These are phyloP conservation scores for Phytophthora nicotianae DNA, from an alignment of 352 stramenopile species.

Conservation along the genomic window DNA sequence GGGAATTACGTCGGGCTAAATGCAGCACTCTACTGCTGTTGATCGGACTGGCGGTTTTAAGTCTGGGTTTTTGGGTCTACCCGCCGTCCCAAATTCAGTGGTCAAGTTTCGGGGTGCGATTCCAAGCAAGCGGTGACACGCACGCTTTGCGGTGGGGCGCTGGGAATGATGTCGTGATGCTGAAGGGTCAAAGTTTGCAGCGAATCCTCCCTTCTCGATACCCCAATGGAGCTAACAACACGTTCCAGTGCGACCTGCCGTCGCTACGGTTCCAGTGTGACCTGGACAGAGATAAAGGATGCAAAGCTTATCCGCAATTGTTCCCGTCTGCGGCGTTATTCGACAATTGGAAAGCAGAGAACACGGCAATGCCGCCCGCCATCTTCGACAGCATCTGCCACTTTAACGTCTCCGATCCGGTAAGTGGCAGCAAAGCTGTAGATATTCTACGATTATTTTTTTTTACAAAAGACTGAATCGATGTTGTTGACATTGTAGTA, in stretches of 20 bases:
- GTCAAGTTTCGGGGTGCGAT: slow-evolving; percentile 12
- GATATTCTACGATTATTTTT: background rate
- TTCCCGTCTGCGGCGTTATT: slow-evolving; percentile 78
- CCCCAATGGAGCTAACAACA: slow-evolving; percentile 50
- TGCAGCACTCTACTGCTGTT: slow-evolving; percentile 22
- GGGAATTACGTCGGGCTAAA: slow-evolving; percentile 31
- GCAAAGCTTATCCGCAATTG: slow-evolving; percentile 66
- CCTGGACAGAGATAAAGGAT: slow-evolving; percentile 41
- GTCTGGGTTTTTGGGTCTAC: slow-evolving; percentile 19
- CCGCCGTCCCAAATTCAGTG: slow-evolving; percentile 4
- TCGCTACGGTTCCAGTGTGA: slow-evolving; percentile 65
- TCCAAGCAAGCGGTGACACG: slow-evolving; percentile 12
- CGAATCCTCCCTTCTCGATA: slow-evolving; percentile 39
- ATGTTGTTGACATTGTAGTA: slow-evolving; percentile 46
- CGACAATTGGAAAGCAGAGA: slow-evolving; percentile 81
- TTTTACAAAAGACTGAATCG: background rate
- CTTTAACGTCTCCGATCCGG: slow-evolving; percentile 65
- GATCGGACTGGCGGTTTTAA: slow-evolving; percentile 10
- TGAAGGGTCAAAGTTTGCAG: slow-evolving; percentile 42
- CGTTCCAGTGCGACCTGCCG: slow-evolving; percentile 62
- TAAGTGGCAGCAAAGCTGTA: slow-evolving; percentile 22
- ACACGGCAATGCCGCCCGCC: slow-evolving; percentile 34
- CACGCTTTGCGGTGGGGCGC: slow-evolving; percentile 34
- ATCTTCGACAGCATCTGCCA: slow-evolving; percentile 68
- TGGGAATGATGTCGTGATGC: slow-evolving; percentile 20